These are phyloP conservation scores for Tagetes erecta DNA, from an alignment of 129 eudicot genomes.

Conservation along the genomic window DNA sequence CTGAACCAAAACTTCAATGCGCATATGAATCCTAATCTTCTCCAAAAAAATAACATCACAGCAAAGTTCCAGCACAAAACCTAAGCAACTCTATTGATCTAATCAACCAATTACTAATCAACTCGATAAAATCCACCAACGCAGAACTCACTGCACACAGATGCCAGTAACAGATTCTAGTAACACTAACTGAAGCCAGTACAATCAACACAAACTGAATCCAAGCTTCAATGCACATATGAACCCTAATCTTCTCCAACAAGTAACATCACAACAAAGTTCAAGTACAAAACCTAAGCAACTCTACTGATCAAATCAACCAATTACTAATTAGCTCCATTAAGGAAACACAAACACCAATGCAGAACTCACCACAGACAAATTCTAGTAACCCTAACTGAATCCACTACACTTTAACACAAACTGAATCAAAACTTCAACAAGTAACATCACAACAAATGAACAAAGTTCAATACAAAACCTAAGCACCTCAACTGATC, in stretches of 20 bases:
- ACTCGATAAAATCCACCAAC: too few relatives aligned
- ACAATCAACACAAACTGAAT: too few relatives aligned
- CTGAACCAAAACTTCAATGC: conserved; percentile 5
- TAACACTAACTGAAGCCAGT: too few relatives aligned
- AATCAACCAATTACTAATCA: conserved; percentile 6
- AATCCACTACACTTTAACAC: too few relatives aligned
- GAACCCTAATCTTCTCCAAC: neutral
- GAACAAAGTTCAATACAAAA: conserved; percentile 16
- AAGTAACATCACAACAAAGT: conserved; percentile 11
- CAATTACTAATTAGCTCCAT: neutral
- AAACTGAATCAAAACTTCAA: neutral
- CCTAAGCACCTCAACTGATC: conserved; percentile 18
- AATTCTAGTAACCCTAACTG: too few relatives aligned
- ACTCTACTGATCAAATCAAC: conserved; percentile 3
- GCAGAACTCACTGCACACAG: too few relatives aligned
- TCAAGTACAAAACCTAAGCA: conserved; percentile 28
- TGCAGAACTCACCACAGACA: too few relatives aligned
- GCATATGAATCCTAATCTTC: neutral
- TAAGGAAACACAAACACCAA: too few relatives aligned
- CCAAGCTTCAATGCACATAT: neutral
- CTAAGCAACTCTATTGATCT: conserved; percentile 17
- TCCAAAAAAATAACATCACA: conserved; percentile 5
- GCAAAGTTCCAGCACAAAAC: conserved; percentile 19
- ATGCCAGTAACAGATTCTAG: too few relatives aligned
- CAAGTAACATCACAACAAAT: conserved; percentile 8